Evolutionary conservation across 208 protist species (phyloP).

Genomic region (Herpetomonas tarakana): DNA sequence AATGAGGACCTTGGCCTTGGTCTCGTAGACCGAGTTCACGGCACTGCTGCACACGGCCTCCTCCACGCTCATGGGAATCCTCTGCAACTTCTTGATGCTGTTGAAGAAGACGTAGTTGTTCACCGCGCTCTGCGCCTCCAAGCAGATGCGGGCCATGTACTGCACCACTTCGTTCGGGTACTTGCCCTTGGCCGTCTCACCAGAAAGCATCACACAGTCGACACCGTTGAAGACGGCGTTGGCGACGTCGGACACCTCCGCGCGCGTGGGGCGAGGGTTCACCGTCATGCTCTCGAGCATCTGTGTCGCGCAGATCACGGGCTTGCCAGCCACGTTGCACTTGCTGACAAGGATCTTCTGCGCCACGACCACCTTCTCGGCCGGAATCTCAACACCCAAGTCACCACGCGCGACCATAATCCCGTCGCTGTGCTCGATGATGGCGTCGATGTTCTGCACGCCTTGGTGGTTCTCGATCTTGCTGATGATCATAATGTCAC

Average conservation of each 20-base stretch:
- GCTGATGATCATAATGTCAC: slow-evolving; percentile 95
- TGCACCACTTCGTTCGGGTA: slow-evolving; percentile 96
- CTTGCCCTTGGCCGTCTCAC: slow-evolving; percentile 98
- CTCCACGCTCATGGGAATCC: slow-evolving; percentile 73
- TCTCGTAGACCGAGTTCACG: slow-evolving; percentile 94
- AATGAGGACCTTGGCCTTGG: slow-evolving; percentile 87
- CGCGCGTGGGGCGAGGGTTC: slow-evolving; percentile 98
- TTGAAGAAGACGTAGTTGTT: slow-evolving; percentile 81
- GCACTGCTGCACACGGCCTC: slow-evolving; percentile 93
- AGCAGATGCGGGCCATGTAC: slow-evolving; percentile 94
- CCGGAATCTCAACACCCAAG: slow-evolving; percentile 98
- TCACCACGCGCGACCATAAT: slow-evolving; percentile 99
- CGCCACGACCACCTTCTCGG: slow-evolving; percentile 96
- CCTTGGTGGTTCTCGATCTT: slow-evolving; percentile 99
- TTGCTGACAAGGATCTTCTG: slow-evolving; percentile 99
- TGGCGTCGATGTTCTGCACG: slow-evolving; percentile 98
- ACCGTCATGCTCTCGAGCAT: slow-evolving; percentile 98
- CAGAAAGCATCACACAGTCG: slow-evolving; percentile 99
- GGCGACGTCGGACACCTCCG: slow-evolving; percentile 97
- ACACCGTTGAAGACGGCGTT: slow-evolving; percentile 99
- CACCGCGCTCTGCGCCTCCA: slow-evolving; percentile 80
- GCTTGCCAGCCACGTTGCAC: slow-evolving; percentile 97
- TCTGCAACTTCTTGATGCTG: slow-evolving; percentile 81
- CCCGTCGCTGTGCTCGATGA: slow-evolving; percentile 96
- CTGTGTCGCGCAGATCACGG: slow-evolving; percentile 99